phyloP scores from a whole-genome alignment of 2,329 filamentous ascomycete species.

The Trichophyton schoenleinii region DNA sequence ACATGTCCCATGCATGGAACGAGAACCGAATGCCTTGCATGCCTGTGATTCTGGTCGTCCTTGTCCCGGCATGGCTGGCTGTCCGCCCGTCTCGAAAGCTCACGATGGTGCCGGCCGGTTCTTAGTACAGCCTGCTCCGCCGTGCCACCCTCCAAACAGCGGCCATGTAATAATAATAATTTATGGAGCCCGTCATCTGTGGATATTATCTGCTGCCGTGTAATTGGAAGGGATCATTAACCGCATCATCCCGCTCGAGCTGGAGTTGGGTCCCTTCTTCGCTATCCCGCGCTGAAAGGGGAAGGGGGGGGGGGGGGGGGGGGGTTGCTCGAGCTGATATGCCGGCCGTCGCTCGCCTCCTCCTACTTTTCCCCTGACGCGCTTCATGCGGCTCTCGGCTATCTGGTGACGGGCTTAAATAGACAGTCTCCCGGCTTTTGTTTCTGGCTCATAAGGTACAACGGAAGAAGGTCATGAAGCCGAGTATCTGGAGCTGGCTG shows the following conservation, averaged over 20 bases:
- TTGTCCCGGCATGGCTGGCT: not conserved
- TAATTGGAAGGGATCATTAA: not conserved
- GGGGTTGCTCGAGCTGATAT: not conserved
- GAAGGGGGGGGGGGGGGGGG: too few relatives aligned
- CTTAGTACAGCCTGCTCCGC: not conserved
- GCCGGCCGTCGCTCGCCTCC: not conserved
- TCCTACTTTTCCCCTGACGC: not conserved
- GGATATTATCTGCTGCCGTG: not conserved
- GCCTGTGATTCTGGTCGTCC: too few relatives aligned
- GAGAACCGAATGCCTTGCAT: not conserved
- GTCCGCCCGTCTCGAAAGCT: not conserved
- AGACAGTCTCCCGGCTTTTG: not conserved
- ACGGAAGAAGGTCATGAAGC: not conserved
- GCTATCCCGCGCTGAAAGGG: not conserved
- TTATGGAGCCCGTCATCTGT: not conserved
- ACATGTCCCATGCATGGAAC: not conserved
- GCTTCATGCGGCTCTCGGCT: conserved; percentile 1
- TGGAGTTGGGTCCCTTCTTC: not conserved
- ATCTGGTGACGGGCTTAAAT: not conserved
- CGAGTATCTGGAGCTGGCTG: not conserved
- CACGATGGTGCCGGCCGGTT: not conserved
- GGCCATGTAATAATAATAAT: not conserved
- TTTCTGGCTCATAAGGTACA: not conserved
- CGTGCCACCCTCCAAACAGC: not conserved
- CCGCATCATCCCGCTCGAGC: not conserved